Percentiles rank a stretch among this genome's conserved stretches.
phyloP scores from a whole-genome alignment of 805 yeast species.

The Maudiozyma bulderi region DNA sequence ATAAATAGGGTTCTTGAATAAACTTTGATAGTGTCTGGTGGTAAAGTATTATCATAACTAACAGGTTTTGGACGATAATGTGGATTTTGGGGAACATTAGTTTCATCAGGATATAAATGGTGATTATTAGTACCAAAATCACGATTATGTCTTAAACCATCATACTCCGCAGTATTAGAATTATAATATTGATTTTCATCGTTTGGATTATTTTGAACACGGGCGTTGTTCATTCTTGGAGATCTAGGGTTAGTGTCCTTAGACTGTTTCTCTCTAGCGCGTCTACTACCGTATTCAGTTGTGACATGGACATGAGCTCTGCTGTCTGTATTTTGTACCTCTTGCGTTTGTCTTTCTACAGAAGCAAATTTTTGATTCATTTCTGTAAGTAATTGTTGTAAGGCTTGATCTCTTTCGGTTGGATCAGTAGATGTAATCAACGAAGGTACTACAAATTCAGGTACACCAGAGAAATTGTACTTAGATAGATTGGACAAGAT shows the following conservation, averaged over 20 bases:
- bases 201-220: not conserved
- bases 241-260: constrained; percentile 47
- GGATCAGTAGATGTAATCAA: constrained; percentile 20
- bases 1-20: constrained; percentile 84
- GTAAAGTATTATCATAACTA: constrained; percentile 58
- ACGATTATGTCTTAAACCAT: not conserved
- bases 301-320: constrained; percentile 10
- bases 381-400: constrained; percentile 32
- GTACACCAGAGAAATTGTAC: constrained; percentile 5
- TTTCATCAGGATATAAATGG: constrained; percentile 39
- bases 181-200: not conserved
- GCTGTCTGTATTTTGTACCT: constrained; percentile 4
- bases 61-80: constrained; percentile 72
- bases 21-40: constrained; percentile 73
- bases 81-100: constrained; percentile 59
- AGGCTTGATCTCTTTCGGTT: constrained; percentile 33
- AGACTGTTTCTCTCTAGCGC: constrained; percentile 22
- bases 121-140: constrained; percentile 22
- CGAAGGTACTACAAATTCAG: constrained; percentile 16
- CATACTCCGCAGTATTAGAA: not conserved
- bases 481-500: constrained; percentile 25
- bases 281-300: constrained; percentile 28
- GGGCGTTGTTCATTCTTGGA: constrained; percentile 22
- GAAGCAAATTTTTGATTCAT: constrained; percentile 18
- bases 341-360: constrained; percentile 8